Conservation (phyloP, 2,329 filamentous ascomycete genomes). For the Ophiosphaerella narmari region DNA sequence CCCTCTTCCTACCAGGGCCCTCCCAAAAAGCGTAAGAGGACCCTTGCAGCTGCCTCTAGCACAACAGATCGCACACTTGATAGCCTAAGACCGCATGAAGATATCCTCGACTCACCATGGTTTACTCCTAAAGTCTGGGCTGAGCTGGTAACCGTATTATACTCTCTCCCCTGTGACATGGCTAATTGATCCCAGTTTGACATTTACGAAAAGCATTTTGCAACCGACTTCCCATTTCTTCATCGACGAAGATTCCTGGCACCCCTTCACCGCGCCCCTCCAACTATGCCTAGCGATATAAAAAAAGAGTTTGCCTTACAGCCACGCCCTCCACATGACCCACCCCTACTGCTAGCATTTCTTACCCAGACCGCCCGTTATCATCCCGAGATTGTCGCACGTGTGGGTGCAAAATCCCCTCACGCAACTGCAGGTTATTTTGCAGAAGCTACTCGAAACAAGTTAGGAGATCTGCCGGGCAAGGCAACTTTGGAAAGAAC, state of each 20-base stretch:
- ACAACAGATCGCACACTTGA: slow-evolving; percentile 41
- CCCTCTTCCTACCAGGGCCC: slow-evolving; percentile 10
- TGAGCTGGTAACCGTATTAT: slow-evolving; percentile 55
- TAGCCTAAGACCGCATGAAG: slow-evolving; percentile 54
- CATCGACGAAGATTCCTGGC: slow-evolving; percentile 67
- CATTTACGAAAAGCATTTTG: slow-evolving; percentile 73
- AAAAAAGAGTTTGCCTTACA: slow-evolving; percentile 31
- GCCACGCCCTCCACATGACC: slow-evolving; percentile 55
- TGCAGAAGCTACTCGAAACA: slow-evolving; percentile 60
- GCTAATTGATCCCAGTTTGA: slow-evolving; percentile 54
- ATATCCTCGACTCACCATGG: slow-evolving; percentile 65
- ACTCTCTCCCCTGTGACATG: neutral
- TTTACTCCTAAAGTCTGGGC: slow-evolving; percentile 70
- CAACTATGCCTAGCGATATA: slow-evolving; percentile 33
- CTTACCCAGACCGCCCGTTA: slow-evolving; percentile 72
- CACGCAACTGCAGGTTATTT: slow-evolving; percentile 64
- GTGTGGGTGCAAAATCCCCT: slow-evolving; percentile 5
- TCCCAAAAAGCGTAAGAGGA: slow-evolving; percentile 42
- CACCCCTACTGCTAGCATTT: slow-evolving; percentile 66
- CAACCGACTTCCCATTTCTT: slow-evolving; percentile 72
- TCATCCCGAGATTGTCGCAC: slow-evolving; percentile 57
- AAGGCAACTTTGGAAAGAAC: slow-evolving; percentile 64
- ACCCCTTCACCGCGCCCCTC: slow-evolving; percentile 27
- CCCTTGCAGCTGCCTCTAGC: slow-evolving; percentile 39
- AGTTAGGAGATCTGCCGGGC: slow-evolving; percentile 41